Conservation (phyloP, 2,329 filamentous ascomycete genomes). For the Microcyclospora pomicola region DNA sequence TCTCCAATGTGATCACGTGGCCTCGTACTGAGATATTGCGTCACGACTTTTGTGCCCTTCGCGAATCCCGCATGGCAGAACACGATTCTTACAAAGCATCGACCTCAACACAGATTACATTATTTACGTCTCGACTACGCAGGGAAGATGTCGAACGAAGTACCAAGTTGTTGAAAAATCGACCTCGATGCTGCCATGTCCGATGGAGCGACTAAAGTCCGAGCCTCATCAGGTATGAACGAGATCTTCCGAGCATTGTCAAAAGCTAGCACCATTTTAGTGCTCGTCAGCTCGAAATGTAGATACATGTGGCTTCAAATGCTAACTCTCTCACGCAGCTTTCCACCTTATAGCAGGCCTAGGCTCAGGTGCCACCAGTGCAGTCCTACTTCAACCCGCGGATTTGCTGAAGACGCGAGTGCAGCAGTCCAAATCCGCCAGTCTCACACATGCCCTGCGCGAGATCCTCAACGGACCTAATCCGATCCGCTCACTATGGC, state of each 20-base stretch:
- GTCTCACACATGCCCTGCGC: slow-evolving; percentile 55
- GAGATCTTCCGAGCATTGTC: not conserved
- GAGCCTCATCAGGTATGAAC: slow-evolving; percentile 36
- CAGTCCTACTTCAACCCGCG: slow-evolving; percentile 82
- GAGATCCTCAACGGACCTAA: slow-evolving; percentile 53
- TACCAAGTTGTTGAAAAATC: too few species aligned
- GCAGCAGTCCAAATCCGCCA: slow-evolving; percentile 62
- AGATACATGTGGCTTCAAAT: not conserved
- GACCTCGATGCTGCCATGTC: slow-evolving; percentile 30
- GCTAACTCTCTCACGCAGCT: slow-evolving; percentile 29
- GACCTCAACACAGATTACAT: too few species aligned
- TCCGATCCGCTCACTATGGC: slow-evolving; percentile 68
- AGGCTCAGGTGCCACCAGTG: slow-evolving; percentile 72
- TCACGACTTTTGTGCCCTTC: too few species aligned
- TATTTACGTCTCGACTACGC: too few species aligned
- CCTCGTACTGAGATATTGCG: too few species aligned
- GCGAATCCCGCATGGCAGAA: too few species aligned
- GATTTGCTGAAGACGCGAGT: slow-evolving; percentile 94
- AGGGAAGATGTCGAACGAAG: too few species aligned
- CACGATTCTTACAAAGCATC: too few species aligned
- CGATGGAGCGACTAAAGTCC: slow-evolving; percentile 35
- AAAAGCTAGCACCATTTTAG: not conserved
- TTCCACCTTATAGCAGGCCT: slow-evolving; percentile 86
- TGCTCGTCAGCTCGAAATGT: too few species aligned
- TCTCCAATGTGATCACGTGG: too few species aligned